Percentiles rank a stretch among this genome's conserved stretches.
Evolutionary conservation across 73 alveolate species (phyloP).

Genomic region (Paramecium caudatum): DNA sequence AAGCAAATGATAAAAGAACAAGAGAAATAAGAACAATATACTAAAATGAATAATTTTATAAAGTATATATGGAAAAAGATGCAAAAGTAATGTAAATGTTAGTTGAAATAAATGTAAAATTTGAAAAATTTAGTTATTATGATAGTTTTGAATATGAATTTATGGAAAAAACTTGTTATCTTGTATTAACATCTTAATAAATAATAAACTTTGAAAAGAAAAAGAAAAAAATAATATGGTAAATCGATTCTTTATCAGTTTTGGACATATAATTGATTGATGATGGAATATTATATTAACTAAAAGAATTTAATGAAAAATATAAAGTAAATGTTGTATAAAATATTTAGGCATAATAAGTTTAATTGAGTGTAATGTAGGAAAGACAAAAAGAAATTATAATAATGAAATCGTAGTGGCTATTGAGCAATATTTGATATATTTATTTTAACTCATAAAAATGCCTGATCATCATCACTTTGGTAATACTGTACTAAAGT

Average conservation of each 20-base stretch:
- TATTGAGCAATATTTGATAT: conserved; percentile 48
- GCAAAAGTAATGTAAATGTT: conserved; percentile 29
- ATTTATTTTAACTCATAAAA: background rate
- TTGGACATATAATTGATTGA: background rate
- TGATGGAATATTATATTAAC: background rate
- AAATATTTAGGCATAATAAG: background rate
- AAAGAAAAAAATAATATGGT: conserved; percentile 31
- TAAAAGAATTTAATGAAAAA: conserved; percentile 10
- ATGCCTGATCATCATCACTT: background rate
- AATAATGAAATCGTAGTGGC: conserved; percentile 26
- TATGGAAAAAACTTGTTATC: background rate
- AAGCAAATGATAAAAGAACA: conserved; percentile 81
- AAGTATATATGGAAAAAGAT: conserved; percentile 23
- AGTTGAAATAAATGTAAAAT: background rate
- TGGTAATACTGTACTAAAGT: background rate
- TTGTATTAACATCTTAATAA: background rate
- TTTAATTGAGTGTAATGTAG: background rate
- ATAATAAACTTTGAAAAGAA: background rate
- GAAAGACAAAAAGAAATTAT: background rate
- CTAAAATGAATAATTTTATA: conserved; percentile 50
- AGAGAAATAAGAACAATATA: conserved; percentile 93
- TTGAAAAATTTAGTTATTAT: background rate
- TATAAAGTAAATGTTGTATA: background rate
- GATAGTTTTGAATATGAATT: conserved; percentile 55
- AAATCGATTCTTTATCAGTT: background rate